These are phyloP conservation scores for Starmerella cellae DNA, from an alignment of 805 yeast species.

Conservation along the genomic window DNA sequence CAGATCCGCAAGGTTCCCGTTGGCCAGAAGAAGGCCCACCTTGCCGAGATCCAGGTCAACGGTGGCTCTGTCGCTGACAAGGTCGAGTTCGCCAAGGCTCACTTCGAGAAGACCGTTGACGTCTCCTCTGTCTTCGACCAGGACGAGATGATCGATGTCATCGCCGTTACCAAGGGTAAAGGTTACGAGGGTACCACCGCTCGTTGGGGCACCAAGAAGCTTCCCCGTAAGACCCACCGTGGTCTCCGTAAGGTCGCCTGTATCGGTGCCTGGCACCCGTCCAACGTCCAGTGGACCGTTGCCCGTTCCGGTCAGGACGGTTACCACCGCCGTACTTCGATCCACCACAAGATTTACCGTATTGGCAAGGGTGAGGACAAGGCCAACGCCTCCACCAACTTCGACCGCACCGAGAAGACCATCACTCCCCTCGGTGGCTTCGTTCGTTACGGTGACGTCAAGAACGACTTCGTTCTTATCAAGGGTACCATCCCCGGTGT, in stretches of 20 bases:
- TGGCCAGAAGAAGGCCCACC: constrained; percentile 98
- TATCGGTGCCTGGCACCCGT: constrained; percentile 99
- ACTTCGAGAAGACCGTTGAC: constrained; percentile 96
- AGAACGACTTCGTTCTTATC: constrained; percentile 92
- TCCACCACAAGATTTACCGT: constrained; percentile 99
- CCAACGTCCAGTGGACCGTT: constrained; percentile 99
- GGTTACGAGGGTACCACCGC: constrained; percentile 99
- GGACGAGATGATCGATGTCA: constrained; percentile 95
- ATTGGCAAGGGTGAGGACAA: constrained; percentile 94
- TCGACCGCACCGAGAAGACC: constrained; percentile 99
- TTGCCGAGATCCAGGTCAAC: constrained; percentile 98
- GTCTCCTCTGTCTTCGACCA: constrained; percentile 95
- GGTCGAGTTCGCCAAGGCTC: constrained; percentile 97
- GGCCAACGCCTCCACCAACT: constrained; percentile 87
- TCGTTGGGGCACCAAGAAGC: constrained; percentile 99
- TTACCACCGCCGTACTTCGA: constrained; percentile 99
- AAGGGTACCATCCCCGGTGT: constrained; percentile 99
- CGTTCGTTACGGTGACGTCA: constrained; percentile 96
- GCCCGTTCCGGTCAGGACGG: constrained; percentile 99
- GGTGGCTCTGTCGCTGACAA: constrained; percentile 98
- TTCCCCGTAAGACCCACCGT: constrained; percentile 99
- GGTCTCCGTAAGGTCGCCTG: constrained; percentile 99
- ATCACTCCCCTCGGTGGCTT: constrained; percentile 99
- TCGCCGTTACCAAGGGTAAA: constrained; percentile 99
- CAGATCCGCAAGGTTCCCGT: constrained; percentile 99